Percentiles rank a stretch among this genome's conserved stretches.
These are phyloP conservation scores for Ustilago sp. DNA, from an alignment of 1,284 basidiomycete genomes.

Conservation along the genomic window DNA sequence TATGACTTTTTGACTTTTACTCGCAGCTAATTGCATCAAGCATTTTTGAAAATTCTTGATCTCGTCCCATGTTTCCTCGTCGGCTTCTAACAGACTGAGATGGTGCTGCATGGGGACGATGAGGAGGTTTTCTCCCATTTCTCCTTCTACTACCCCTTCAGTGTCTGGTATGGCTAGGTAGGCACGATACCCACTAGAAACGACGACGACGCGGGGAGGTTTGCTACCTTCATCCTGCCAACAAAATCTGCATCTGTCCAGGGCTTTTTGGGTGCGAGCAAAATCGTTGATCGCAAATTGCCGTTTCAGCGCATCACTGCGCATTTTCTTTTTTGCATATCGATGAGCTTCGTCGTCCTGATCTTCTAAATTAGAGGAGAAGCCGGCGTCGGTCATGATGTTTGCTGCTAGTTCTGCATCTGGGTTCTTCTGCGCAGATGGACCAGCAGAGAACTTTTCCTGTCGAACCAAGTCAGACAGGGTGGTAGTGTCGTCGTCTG, in stretches of 20 bases:
- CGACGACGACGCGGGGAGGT: constrained; percentile 83
- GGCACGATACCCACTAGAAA: constrained; percentile 88
- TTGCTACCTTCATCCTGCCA: constrained; percentile 71
- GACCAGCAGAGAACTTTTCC: constrained; percentile 88
- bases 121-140: constrained; percentile 76
- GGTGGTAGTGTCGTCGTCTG: constrained; percentile 85
- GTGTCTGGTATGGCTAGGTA: constrained; percentile 88
- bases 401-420: constrained; percentile 89
- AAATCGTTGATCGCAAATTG: constrained; percentile 97
- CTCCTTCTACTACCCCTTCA: constrained; percentile 84
- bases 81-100: constrained; percentile 88
- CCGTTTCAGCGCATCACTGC: constrained; percentile 92
- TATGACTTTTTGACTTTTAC: constrained; percentile 84
- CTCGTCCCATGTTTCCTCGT: constrained; percentile 91
- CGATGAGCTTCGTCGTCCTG: constrained; percentile 96
- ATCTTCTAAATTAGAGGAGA: constrained; percentile 81
- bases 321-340: constrained; percentile 91
- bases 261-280: constrained; percentile 88
- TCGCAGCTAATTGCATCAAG: constrained; percentile 89
- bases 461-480: constrained; percentile 92
- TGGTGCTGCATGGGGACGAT: constrained; percentile 93
- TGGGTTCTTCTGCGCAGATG: constrained; percentile 87
- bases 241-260: constrained; percentile 80
- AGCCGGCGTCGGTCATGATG: constrained; percentile 87
- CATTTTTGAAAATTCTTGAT: constrained; percentile 96